Evolutionary conservation across 2,329 filamentous ascomycete species (phyloP), one percentile per base, ranked within the genome.

Genomic region (Colletotrichum abscissum): DNA sequence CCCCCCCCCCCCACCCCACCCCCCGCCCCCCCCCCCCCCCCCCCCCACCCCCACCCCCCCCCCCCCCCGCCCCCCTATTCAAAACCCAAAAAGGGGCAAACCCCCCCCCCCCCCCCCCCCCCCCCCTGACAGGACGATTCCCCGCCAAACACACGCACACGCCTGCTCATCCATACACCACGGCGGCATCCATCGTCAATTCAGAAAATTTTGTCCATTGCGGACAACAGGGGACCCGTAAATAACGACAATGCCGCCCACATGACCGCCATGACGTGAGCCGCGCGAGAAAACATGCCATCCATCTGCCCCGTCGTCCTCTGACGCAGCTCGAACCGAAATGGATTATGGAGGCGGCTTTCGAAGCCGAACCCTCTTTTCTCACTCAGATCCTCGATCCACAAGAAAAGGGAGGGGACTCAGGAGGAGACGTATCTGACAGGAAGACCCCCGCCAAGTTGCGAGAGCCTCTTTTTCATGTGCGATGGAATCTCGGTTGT

Each of bases 261-360:
- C 63, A 55, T 49, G 57, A 26, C 49, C 24, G 52, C 49, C 38
- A 72, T 69, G 69, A 72, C 69, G 69, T 69, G 66, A 69, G 69
- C 69, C 55, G 66, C 69, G 26, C 57, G 66, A 64, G 66, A 69
- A 64, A 72, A 72, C 69, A 72, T 72, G 69, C 65, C 69, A 69
- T 63, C 54, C 42, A 14, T 11, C 8, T 24, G 22, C 38, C 22
- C 54, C 54, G 12, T 54, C 33, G 19, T 33, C 55, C 24, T 63
- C 54, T 63, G 63, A 72, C 64, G 63, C 38, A 30, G 59, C 46
- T 35, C 55, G 28, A 56, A 12, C 54, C 42, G 26, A 33, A 42
- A 42, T 42, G 38, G 38, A 42, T 42, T 42, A 54, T 28, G 42
- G 28, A 64, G 46, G 9, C 46, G 28, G 28, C 11, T 63, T 63